These are phyloP conservation scores for Colletotrichum sp. DNA, from an alignment of 2,329 filamentous ascomycete genomes.

Conservation along the genomic window DNA sequence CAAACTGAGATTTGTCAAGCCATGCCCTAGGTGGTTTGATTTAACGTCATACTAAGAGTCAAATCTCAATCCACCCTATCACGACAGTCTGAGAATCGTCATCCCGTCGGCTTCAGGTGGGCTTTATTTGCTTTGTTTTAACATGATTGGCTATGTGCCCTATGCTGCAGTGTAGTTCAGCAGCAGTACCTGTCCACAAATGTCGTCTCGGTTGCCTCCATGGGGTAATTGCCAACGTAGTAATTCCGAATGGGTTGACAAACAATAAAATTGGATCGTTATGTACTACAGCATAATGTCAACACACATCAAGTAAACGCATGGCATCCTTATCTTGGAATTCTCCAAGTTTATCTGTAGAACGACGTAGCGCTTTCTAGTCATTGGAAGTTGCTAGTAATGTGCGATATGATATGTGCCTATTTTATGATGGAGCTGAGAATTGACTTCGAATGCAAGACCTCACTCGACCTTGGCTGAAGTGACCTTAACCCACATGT, in stretches of 20 bases:
- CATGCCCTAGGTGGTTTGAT: not conserved
- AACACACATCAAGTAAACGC: not conserved
- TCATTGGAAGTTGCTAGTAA: not conserved
- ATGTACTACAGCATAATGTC: not conserved
- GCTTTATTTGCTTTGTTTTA: not conserved
- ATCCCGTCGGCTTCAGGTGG: not conserved
- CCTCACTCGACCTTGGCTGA: not conserved
- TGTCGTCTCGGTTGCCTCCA: not conserved
- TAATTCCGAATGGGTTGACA: not conserved
- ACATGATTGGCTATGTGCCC: not conserved
- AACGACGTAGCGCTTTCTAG: not conserved
- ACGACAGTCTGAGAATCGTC: not conserved
- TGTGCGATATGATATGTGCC: not conserved
- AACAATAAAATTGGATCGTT: not conserved
- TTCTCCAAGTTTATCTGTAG: not conserved
- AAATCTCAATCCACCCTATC: not conserved
- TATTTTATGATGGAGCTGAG: not conserved
- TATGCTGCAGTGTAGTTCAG: not conserved
- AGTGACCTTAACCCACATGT: not conserved
- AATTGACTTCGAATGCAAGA: not conserved
- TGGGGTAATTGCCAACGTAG: not conserved
- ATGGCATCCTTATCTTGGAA: not conserved
- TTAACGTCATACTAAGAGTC: not conserved
- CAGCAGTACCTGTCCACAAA: not conserved
- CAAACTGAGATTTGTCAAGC: not conserved